phyloP scores from a whole-genome alignment of 2,329 filamentous ascomycete genomes.

The Monilinia laxa region DNA sequence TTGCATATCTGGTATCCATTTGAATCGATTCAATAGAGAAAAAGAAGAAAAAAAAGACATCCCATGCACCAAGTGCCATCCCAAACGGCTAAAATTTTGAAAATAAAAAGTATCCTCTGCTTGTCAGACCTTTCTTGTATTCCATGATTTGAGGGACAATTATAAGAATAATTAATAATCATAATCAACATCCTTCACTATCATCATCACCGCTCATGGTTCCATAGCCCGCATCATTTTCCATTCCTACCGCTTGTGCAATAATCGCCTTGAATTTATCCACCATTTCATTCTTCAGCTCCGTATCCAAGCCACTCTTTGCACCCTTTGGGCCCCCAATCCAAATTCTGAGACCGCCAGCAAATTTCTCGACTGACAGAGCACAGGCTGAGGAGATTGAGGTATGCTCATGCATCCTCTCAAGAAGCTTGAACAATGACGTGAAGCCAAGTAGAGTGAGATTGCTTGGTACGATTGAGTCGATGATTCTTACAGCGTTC shows the following conservation, averaged over 20 bases:
- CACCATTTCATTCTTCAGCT: slow-evolving; percentile 55
- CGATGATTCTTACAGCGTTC: slow-evolving; percentile 50
- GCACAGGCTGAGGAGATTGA: slow-evolving; percentile 50
- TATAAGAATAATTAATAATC: neutral
- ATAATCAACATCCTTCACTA: slow-evolving; percentile 36
- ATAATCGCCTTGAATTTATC: slow-evolving; percentile 56
- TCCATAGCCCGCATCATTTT: slow-evolving; percentile 60
- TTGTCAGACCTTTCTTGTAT: neutral
- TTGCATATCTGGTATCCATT: slow-evolving; percentile 15
- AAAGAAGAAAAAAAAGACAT: neutral
- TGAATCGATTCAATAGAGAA: neutral
- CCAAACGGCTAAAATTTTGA: neutral
- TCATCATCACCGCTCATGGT: slow-evolving; percentile 51
- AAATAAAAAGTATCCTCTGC: neutral
- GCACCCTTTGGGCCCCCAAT: slow-evolving; percentile 54
- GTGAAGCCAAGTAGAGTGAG: slow-evolving; percentile 57
- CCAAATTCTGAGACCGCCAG: slow-evolving; percentile 60
- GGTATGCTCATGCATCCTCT: slow-evolving; percentile 50
- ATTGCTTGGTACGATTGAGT: slow-evolving; percentile 48
- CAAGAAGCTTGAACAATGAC: slow-evolving; percentile 59
- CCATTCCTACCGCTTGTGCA: slow-evolving; percentile 59
- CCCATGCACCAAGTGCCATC: neutral
- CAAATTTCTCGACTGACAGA: slow-evolving; percentile 54
- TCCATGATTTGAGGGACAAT: neutral
- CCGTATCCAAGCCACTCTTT: slow-evolving; percentile 51